Conservation (phyloP, 768 basidiomycete genomes). For the Sporobolomyces phaffii region DNA sequence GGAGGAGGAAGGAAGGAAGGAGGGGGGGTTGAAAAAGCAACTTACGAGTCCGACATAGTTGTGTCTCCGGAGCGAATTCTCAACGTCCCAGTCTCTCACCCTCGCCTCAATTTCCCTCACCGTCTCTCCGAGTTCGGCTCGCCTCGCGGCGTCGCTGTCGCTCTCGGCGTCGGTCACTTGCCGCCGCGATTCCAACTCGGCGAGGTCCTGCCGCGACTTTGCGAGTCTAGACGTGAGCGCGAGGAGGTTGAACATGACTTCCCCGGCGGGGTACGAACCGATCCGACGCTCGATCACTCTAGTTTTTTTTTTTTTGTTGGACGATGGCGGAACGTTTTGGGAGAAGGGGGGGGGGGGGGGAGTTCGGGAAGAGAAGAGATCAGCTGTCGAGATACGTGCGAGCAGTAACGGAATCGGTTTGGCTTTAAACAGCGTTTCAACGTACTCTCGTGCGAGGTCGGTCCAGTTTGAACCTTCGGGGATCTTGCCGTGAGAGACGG, state of each 20-base stretch:
- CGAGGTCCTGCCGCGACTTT: constrained; percentile 70
- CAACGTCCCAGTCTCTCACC: constrained; percentile 34
- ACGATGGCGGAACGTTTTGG: no score
- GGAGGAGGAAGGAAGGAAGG: no score
- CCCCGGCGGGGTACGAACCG: constrained; percentile 77
- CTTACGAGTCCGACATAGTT: constrained; percentile 63
- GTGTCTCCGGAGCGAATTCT: constrained; percentile 73
- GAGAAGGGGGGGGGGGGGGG: no score
- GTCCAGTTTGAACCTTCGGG: constrained; percentile 73
- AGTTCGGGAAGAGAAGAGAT: not conserved
- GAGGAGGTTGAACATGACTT: constrained; percentile 57
- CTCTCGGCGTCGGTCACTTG: constrained; percentile 42
- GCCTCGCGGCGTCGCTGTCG: no score
- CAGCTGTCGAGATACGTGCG: not conserved
- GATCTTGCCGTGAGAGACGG: constrained; percentile 73
- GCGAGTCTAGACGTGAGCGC: constrained; percentile 52
- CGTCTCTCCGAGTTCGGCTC: no score
- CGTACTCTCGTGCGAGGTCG: constrained; percentile 62
- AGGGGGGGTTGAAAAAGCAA: no score
- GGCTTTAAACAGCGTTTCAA: no score
- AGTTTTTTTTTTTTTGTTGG: no score
- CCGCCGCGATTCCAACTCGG: constrained; percentile 57
- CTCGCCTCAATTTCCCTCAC: constrained; percentile 49
- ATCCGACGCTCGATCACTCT: constrained; percentile 76
- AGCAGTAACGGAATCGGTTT: not conserved